Conservation (phyloP, 495 filamentous ascomycete genomes). For the Bathelium albidoporum region DNA sequence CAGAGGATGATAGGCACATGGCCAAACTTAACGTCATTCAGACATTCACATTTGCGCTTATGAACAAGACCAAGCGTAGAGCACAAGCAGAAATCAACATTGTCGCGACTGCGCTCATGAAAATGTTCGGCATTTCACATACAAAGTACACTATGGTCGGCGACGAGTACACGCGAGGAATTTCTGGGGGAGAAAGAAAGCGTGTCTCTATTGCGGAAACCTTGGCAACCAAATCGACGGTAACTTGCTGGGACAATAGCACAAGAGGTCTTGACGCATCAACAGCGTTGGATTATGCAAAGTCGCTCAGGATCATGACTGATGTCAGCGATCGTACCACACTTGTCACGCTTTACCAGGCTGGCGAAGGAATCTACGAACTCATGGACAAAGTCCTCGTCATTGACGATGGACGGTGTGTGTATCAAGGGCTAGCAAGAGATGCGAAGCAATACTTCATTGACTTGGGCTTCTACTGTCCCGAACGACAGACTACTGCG, state of each 20-base stretch:
- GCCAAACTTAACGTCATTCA: constrained; percentile 69
- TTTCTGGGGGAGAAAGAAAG: constrained; percentile 63
- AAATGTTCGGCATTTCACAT: constrained; percentile 70
- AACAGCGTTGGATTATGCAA: constrained; percentile 71
- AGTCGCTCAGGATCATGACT: constrained; percentile 70
- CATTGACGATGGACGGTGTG: constrained; percentile 54
- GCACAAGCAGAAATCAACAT: constrained; percentile 56
- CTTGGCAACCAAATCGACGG: constrained; percentile 52
- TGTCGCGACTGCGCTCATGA: constrained; percentile 53
- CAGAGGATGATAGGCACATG: constrained; percentile 73
- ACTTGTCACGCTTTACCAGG: constrained; percentile 75
- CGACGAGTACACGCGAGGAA: constrained; percentile 68
- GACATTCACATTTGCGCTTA: constrained; percentile 71
- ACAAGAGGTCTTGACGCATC: constrained; percentile 72
- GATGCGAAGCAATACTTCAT: constrained; percentile 60
- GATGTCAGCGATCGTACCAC: constrained; percentile 72
- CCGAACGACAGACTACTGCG: constrained; percentile 58
- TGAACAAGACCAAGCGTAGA: constrained; percentile 72
- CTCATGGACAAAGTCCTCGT: constrained; percentile 69
- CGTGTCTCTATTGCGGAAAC: constrained; percentile 63
- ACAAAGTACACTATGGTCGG: constrained; percentile 77
- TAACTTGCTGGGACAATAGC: constrained; percentile 63
- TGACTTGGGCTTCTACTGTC: constrained; percentile 57
- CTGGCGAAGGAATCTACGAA: constrained; percentile 73
- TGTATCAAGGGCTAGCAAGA: constrained; percentile 53